Percentiles rank a stretch among this genome's conserved stretches.
Conservation (phyloP, 1,139 yeast species). For the Pichia cactophila region DNA sequence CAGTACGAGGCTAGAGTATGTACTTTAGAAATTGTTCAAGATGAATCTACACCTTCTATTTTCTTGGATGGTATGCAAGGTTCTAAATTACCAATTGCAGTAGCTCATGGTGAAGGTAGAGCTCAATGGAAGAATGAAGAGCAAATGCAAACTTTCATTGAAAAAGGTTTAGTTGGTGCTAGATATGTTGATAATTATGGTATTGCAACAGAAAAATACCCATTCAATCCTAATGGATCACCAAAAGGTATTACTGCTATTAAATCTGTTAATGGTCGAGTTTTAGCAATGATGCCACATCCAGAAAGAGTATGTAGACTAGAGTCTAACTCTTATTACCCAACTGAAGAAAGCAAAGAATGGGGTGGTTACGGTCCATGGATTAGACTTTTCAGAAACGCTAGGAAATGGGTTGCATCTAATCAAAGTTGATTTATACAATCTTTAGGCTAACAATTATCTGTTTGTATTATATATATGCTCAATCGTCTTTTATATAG, state of each 20-base stretch:
- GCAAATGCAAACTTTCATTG: slow-evolving; percentile 38
- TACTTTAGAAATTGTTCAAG: slow-evolving; percentile 72
- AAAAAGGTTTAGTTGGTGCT: slow-evolving; percentile 51
- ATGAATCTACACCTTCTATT: slow-evolving; percentile 44
- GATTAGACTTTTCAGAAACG: slow-evolving; percentile 88
- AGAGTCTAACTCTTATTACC: slow-evolving; percentile 90
- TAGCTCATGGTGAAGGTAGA: slow-evolving; percentile 98
- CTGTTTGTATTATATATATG: neutral
- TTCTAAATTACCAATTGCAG: slow-evolving; percentile 88
- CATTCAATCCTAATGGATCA: slow-evolving; percentile 96
- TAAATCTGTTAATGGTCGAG: slow-evolving; percentile 85
- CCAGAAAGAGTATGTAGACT: slow-evolving; percentile 91
- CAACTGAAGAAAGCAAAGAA: slow-evolving; percentile 62
- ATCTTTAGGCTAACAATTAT: neutral
- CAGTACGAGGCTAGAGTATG: slow-evolving; percentile 96
- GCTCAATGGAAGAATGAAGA: slow-evolving; percentile 56
- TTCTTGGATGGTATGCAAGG: slow-evolving; percentile 90
- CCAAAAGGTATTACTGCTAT: slow-evolving; percentile 92
- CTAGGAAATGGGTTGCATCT: slow-evolving; percentile 83
- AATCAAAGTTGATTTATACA: slow-evolving; percentile 4
- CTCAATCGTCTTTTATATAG: neutral
- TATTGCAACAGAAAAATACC: slow-evolving; percentile 69
- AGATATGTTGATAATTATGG: slow-evolving; percentile 91
- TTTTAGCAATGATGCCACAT: slow-evolving; percentile 98
- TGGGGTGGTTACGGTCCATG: slow-evolving; percentile 81